Evolutionary conservation across 441 rosid species (phyloP).

Genomic region (Kokia cookei): DNA sequence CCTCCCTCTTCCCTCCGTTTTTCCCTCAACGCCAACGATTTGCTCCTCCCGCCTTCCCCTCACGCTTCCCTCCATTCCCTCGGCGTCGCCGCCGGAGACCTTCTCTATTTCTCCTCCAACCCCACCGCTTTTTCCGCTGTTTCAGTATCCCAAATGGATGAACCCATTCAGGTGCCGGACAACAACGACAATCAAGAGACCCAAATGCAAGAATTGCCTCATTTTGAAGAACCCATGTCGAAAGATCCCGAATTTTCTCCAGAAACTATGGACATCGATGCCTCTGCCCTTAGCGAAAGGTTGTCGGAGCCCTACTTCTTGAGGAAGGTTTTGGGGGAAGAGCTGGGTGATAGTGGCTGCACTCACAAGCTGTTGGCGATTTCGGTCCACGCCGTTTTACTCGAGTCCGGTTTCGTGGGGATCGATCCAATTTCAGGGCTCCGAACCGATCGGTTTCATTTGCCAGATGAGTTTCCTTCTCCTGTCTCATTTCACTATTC

Average conservation of each 20-base stretch:
- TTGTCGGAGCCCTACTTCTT: slow-evolving; percentile 52
- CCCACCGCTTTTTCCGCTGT: slow-evolving; percentile 15
- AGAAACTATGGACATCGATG: slow-evolving; percentile 21
- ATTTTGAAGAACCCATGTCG: not conserved
- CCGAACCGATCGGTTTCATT: slow-evolving; percentile 32
- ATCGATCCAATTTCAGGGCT: slow-evolving; percentile 27
- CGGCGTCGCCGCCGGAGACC: slow-evolving; percentile 68
- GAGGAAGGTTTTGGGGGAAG: slow-evolving; percentile 47
- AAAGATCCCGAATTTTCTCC: not conserved
- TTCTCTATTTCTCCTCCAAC: slow-evolving; percentile 42
- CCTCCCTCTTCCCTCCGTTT: slow-evolving; percentile 34
- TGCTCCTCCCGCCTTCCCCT: slow-evolving; percentile 37
- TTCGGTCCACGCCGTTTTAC: slow-evolving; percentile 63
- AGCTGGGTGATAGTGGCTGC: slow-evolving; percentile 29
- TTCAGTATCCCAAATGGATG: slow-evolving; percentile 2
- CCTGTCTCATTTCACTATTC: slow-evolving; percentile 47
- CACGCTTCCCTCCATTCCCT: slow-evolving; percentile 43
- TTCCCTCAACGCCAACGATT: slow-evolving; percentile 67
- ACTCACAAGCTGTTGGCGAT: slow-evolving; percentile 39
- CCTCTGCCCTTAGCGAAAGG: slow-evolving; percentile 12
- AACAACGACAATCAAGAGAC: not conserved
- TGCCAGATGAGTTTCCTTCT: slow-evolving; percentile 36
- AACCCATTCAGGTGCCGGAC: not conserved
- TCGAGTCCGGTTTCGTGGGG: slow-evolving; percentile 66
- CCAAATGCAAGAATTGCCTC: slow-evolving; percentile 2